Evolutionary conservation across 192 early-diverging fungal genomes (phyloP).

Genomic region (Backusella sp.): DNA sequence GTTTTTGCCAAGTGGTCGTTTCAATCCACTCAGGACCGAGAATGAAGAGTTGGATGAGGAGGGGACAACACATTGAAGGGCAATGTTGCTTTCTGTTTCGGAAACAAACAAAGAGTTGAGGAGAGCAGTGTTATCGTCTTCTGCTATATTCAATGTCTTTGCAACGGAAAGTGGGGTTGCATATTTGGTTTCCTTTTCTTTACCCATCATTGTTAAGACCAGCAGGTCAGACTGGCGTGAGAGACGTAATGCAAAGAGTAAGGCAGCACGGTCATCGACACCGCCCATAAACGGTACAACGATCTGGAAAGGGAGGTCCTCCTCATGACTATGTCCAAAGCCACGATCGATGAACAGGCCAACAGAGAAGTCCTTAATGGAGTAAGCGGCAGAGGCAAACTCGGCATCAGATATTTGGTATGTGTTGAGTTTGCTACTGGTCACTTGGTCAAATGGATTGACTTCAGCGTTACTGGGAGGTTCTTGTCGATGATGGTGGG

Average conservation of each 20-base stretch:
- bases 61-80: background rate
- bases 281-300: constrained; percentile 77
- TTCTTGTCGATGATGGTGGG: background rate
- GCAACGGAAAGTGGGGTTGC: background rate
- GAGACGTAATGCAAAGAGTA: constrained; percentile 49
- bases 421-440: background rate
- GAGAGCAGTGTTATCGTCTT: background rate
- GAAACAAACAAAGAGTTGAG: background rate
- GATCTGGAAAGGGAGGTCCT: constrained; percentile 42
- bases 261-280: constrained; percentile 68
- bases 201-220: background rate
- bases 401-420: constrained; percentile 14
- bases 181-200: background rate
- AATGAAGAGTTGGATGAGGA: background rate
- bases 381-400: constrained; percentile 10
- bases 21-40: background rate
- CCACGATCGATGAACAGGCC: constrained; percentile 73
- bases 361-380: constrained; percentile 39
- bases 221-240: constrained; percentile 8
- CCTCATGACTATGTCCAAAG: constrained; percentile 50
- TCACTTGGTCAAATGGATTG: constrained; percentile 4
- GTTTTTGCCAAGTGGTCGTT: background rate
- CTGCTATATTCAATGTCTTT: background rate
- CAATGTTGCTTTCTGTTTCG: background rate
- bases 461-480: background rate